Base-by-base conservation (phyloP, 139 green algal genomes). In the Protoeuglena noctilucae region DNA sequence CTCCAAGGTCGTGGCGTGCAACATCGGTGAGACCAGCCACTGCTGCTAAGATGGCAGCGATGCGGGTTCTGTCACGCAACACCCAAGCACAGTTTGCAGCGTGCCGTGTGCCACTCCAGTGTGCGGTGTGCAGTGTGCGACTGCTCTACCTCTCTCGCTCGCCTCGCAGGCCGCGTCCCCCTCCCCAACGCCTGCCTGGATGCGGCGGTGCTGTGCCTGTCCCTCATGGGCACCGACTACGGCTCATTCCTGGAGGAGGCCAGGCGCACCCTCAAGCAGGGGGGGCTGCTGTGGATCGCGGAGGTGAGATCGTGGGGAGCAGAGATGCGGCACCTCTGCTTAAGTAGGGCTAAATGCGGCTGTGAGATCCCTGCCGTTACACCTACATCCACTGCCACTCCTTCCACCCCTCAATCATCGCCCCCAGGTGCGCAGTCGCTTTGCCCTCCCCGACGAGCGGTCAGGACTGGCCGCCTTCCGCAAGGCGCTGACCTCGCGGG, bases 151-250 rank as follows among this genome's bases (percentile, higher is more conserved):
- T n/a, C n/a, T n/a, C n/a, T n/a, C n/a, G n/a, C n/a, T n/a, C n/a
- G n/a, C n/a, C n/a, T n/a, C n/a, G n/a, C n/a, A n/a, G n/a, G n/a
- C 24, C 16, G 6, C 7, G 34, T 63, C 14, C 71, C 67, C 2
- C 50, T 75, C 40, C n/a, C 55, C 0, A 46, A 54, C 51, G 71
- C 26, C 19, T 70, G 54, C 12, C 63, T 84, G n/a, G 83, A 98
- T 53, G 81, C 72, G 0, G 86, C 79, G 2, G 60, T 98, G 12
- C 95, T 98, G 71, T 95, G 79, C 48, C 72, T 98, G 14, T 80
- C 84, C 1, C 72, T 98, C 21, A 98, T 98, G 90, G 88, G 88
- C 39, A 93, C 74, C 17, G 85, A 97, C 65, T 97, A 97, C 48
- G 60, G 56, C 1, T 21, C 27, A 1, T 91, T 85, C 60, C 51